Percentiles rank a stretch among this genome's conserved stretches.
Conservation (phyloP, 2,329 filamentous ascomycete species). For the Aphanocladium album region DNA sequence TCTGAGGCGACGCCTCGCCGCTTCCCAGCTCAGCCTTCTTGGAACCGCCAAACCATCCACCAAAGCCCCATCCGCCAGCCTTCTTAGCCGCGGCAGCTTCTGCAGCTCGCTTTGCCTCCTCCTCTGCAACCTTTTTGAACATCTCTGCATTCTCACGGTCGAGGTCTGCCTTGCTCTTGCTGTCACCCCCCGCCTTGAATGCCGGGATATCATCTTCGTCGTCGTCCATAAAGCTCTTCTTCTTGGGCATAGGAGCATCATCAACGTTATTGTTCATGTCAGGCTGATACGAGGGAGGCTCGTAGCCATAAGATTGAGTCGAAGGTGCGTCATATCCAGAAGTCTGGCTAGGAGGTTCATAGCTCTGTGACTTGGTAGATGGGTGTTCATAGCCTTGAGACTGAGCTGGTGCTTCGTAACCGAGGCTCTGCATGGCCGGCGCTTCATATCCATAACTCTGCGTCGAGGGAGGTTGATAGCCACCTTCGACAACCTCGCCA, state of each 20-base stretch:
- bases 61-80: conserved; percentile 65
- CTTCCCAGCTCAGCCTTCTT: conserved; percentile 36
- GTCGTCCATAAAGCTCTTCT: conserved; percentile 77
- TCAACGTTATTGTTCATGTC: conserved; percentile 38
- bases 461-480: conserved; percentile 2
- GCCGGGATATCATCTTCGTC: conserved; percentile 67
- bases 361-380: neutral
- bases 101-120: conserved; percentile 60
- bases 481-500: conserved; percentile 15
- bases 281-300: conserved; percentile 54
- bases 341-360: conserved; percentile 6
- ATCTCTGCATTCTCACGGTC: conserved; percentile 80
- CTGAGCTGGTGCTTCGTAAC: neutral
- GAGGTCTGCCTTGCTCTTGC: conserved; percentile 61
- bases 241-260: conserved; percentile 56
- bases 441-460: conserved; percentile 8
- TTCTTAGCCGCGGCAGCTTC: conserved; percentile 48
- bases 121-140: conserved; percentile 77
- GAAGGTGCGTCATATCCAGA: conserved; percentile 56
- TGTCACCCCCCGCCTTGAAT: conserved; percentile 38
- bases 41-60: conserved; percentile 78
- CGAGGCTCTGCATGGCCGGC: neutral
- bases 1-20: conserved; percentile 44
- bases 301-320: conserved; percentile 55
- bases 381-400: conserved; percentile 1